Evolutionary conservation across 257 asterid species (phyloP).

Genomic region (Capsicum pubescens): DNA sequence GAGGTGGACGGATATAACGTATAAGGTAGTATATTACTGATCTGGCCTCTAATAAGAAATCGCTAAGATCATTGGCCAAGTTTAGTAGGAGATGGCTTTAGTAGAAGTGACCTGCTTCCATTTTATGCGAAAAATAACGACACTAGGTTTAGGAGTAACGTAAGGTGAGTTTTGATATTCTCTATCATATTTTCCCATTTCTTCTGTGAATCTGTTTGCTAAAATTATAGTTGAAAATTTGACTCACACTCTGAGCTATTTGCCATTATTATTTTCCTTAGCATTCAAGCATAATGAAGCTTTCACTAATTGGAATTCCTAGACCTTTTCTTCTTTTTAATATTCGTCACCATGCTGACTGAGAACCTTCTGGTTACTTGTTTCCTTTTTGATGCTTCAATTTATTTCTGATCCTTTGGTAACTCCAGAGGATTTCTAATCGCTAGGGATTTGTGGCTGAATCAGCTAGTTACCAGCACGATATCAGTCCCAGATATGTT

Average conservation of each 20-base stretch:
- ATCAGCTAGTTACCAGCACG: background rate
- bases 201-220: background rate
- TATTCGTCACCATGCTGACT: background rate
- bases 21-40: background rate
- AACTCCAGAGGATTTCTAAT: background rate
- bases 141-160: background rate
- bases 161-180: background rate
- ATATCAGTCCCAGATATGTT: background rate
- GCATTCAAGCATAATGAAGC: background rate
- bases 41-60: background rate
- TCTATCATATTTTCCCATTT: slow-evolving; percentile 7
- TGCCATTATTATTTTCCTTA: background rate
- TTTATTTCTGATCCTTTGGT: background rate
- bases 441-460: background rate
- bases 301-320: background rate
- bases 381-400: slow-evolving; percentile 12
- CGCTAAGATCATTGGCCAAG: background rate
- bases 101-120: background rate
- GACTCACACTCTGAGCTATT: background rate
- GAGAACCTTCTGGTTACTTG: slow-evolving; percentile 3
- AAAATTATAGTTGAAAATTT: slow-evolving; percentile 2
- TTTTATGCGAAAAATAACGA: background rate
- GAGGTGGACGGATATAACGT: background rate
- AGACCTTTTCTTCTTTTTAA: slow-evolving; percentile 16
- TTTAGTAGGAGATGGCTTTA: background rate